These are phyloP conservation scores for Umbellularia californica DNA, from an alignment of 164 flowering plant genomes.

Conservation along the genomic window DNA sequence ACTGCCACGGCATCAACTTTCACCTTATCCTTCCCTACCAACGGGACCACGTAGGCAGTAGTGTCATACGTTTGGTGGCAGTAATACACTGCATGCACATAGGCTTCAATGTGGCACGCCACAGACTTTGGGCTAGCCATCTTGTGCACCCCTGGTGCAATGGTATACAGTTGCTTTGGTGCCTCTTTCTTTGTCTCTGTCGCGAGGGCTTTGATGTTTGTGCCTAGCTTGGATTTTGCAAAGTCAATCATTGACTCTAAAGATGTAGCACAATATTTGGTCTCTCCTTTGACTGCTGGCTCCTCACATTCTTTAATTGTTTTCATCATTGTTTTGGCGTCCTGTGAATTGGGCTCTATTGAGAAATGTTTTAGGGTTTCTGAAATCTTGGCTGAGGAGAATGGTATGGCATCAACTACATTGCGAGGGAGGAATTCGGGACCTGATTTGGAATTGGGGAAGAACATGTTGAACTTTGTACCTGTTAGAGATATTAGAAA, in stretches of 20 bases:
- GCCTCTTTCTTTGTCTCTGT: conserved; percentile 11
- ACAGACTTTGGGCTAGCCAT: conserved; percentile 15
- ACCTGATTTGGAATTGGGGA: conserved; percentile 18
- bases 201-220: conserved; percentile 13
- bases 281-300: conserved; percentile 23
- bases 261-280: conserved; percentile 31
- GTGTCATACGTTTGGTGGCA: conserved; percentile 22
- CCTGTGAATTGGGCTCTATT: conserved; percentile 25
- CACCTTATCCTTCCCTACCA: conserved; percentile 26
- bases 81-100: conserved; percentile 25
- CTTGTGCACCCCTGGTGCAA: conserved; percentile 12
- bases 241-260: conserved; percentile 35
- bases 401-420: conserved; percentile 37
- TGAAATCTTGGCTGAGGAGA: conserved; percentile 32
- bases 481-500: not conserved
- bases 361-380: conserved; percentile 28
- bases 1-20: conserved; percentile 24
- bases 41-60: conserved; percentile 20
- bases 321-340: conserved; percentile 30
- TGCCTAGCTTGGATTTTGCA: conserved; percentile 24
- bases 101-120: conserved; percentile 24
- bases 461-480: conserved; percentile 19
- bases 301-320: conserved; percentile 27
- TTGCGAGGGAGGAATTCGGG: conserved; percentile 34
- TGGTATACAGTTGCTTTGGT: conserved; percentile 13